These are phyloP conservation scores for Phoma sp. DNA, from an alignment of 2,329 filamentous ascomycete genomes.

Conservation along the genomic window DNA sequence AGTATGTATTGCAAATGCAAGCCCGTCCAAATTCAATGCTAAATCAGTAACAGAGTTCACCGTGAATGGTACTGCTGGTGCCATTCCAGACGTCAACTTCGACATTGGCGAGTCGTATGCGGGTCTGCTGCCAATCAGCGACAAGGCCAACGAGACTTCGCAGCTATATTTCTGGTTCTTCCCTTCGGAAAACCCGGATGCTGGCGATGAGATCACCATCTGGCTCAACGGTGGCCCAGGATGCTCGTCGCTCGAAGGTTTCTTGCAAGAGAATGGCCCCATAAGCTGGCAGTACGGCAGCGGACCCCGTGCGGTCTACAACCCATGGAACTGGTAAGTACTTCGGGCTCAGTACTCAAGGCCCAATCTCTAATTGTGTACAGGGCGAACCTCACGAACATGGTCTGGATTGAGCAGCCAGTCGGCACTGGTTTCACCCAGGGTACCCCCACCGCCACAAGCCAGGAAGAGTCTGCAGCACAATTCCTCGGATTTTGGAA, in stretches of 20 bases:
- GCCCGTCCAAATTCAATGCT: neutral
- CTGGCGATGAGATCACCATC: constrained; percentile 59
- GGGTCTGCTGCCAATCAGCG: constrained; percentile 61
- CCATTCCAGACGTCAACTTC: constrained; percentile 58
- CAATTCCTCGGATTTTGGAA: constrained; percentile 81
- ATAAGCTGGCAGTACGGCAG: constrained; percentile 56
- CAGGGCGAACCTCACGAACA: constrained; percentile 70
- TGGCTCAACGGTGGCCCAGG: constrained; percentile 57
- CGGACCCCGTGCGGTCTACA: constrained; percentile 49
- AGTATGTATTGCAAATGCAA: constrained; percentile 8
- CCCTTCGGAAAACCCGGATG: constrained; percentile 58
- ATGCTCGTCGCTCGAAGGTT: constrained; percentile 57
- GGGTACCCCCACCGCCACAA: constrained; percentile 68
- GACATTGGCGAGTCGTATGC: constrained; percentile 56
- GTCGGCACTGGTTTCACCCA: constrained; percentile 73
- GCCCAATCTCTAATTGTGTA: neutral
- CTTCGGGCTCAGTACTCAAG: neutral
- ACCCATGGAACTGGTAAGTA: constrained; percentile 54
- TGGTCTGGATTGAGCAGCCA: constrained; percentile 78
- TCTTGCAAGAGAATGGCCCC: constrained; percentile 59
- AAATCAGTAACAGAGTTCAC: constrained; percentile 38
- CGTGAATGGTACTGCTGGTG: constrained; percentile 48
- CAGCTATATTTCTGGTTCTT: constrained; percentile 65
- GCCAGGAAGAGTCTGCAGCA: constrained; percentile 71
- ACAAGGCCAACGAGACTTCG: constrained; percentile 54